phyloP scores from a whole-genome alignment of 768 basidiomycete species.

The Termitomyces sp. region DNA sequence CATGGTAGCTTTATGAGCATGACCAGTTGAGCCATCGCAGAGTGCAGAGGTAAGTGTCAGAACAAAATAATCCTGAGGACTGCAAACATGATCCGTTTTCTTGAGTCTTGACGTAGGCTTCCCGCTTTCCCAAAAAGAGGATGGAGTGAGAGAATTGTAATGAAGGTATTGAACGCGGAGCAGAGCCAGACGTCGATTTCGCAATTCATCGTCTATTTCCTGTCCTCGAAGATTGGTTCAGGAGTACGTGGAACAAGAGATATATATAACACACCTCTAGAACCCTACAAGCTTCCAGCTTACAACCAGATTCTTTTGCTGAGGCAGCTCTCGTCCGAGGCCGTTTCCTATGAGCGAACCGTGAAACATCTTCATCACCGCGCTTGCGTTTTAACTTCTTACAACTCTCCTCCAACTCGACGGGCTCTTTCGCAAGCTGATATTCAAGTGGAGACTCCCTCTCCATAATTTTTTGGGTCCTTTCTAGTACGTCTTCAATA shows the following conservation, averaged over 20 bases:
- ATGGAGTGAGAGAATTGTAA: constrained; percentile 6
- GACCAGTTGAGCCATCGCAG: constrained; percentile 12
- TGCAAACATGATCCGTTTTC: background rate
- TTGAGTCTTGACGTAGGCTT: background rate
- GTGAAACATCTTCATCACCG: background rate
- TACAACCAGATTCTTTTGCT: background rate
- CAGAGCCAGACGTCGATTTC: constrained; percentile 1
- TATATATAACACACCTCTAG: background rate
- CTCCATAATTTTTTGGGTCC: constrained; percentile 2
- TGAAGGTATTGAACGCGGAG: constrained; percentile 8
- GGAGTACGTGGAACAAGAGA: background rate
- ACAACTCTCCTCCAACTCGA: background rate
- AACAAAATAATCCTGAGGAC: constrained; percentile 3
- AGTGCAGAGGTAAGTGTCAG: constrained; percentile 4
- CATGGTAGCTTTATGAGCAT: constrained; percentile 8
- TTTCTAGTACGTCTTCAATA: constrained; percentile 14
- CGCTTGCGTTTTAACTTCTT: background rate
- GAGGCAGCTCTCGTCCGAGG: constrained; percentile 1
- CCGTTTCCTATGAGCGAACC: background rate
- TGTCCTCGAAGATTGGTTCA: background rate
- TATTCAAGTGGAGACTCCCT: background rate
- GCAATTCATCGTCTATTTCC: background rate
- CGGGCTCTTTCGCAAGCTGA: background rate
- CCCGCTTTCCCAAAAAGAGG: background rate
- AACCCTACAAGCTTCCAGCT: background rate